Conservation (phyloP, 164 flowering plant genomes). For the Vitis cinerea region DNA sequence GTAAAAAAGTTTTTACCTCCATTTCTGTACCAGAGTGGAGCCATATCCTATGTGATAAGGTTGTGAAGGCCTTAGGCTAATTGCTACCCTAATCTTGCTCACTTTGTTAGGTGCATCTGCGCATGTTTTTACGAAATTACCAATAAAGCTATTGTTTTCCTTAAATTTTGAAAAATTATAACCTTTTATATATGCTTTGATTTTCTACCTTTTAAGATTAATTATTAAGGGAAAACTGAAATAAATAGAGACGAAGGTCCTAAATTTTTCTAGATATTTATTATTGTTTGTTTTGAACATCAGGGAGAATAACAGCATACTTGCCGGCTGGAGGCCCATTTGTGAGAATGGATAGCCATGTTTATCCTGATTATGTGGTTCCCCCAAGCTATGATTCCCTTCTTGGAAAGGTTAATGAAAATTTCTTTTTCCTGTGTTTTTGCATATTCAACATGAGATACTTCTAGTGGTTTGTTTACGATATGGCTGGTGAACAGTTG, state of each 20-base stretch:
- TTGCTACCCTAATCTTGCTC: too few relatives aligned
- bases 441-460: not conserved
- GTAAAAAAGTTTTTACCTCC: not conserved
- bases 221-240: too few relatives aligned
- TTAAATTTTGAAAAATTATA: too few relatives aligned
- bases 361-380: slow-evolving; percentile 93
- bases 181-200: too few relatives aligned
- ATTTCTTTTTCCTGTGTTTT: not conserved
- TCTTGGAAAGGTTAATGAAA: slow-evolving; percentile 74
- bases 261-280: not conserved
- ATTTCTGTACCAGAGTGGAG: not conserved
- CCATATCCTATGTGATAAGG: not conserved
- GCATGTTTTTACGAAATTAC: too few relatives aligned
- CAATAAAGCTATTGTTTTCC: too few relatives aligned
- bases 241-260: not conserved
- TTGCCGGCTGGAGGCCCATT: slow-evolving; percentile 98
- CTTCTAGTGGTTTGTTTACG: not conserved
- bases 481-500: not conserved
- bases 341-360: slow-evolving; percentile 98
- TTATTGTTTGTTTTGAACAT: slow-evolving; percentile 11
- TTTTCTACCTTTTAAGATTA: too few relatives aligned
- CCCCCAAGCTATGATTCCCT: slow-evolving; percentile 98
- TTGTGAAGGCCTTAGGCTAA: not conserved
- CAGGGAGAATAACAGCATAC: slow-evolving; percentile 92
- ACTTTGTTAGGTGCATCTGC: too few relatives aligned